phyloP scores from a whole-genome alignment of 2,329 filamentous ascomycete species.

The Colletotrichum sp. region DNA sequence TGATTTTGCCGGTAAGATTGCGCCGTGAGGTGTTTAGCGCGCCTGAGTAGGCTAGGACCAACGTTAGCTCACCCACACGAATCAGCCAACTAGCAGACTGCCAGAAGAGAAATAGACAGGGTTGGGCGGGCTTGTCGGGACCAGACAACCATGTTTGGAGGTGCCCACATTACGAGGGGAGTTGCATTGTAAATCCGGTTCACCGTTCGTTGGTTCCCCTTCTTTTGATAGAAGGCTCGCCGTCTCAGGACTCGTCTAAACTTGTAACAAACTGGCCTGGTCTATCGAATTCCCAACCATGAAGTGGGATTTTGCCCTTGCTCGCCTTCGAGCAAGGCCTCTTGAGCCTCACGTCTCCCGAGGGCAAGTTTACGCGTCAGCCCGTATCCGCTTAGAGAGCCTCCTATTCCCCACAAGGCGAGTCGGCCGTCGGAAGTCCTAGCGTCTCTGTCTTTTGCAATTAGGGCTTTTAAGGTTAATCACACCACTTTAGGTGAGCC shows the following conservation, averaged over 20 bases:
- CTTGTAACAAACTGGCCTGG: not conserved
- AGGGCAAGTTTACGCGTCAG: conserved; percentile 2
- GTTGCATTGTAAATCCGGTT: not conserved
- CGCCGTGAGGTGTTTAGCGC: not conserved
- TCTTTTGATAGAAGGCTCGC: not conserved
- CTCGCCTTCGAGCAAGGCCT: not conserved
- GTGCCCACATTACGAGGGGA: not conserved
- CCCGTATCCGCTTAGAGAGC: conserved; percentile 2
- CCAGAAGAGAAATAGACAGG: not conserved
- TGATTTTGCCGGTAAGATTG: conserved; percentile 3
- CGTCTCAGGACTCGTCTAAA: not conserved
- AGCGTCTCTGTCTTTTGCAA: not conserved
- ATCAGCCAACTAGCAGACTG: not conserved
- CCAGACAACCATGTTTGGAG: not conserved
- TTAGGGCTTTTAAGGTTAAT: conserved; percentile 13
- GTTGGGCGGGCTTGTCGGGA: not conserved
- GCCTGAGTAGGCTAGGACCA: not conserved
- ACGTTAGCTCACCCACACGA: not conserved
- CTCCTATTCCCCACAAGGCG: conserved; percentile 1
- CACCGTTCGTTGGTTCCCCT: not conserved
- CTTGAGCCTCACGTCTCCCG: not conserved
- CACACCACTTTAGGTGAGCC: not conserved
- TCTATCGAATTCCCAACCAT: not conserved
- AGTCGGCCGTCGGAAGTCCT: not conserved
- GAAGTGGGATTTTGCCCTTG: not conserved